Conservation (phyloP, 495 filamentous ascomycete genomes). For the Penicillium arizonense region DNA sequence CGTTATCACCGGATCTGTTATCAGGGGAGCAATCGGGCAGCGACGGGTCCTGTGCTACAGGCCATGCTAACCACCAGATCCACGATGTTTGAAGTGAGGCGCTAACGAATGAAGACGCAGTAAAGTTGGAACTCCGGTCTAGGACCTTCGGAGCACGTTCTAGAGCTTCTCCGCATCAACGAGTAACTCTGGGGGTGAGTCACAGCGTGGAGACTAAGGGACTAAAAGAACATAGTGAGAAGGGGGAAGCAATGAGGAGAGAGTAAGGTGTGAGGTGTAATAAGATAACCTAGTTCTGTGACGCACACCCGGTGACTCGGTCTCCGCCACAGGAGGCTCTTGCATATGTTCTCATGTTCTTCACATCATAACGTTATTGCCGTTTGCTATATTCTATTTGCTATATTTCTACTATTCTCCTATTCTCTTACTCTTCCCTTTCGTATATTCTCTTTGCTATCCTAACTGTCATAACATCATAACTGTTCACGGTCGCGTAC, state of each 20-base stretch:
- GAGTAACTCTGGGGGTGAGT: conserved; percentile 10
- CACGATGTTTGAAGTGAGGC: conserved; percentile 11
- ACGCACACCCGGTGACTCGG: conserved; percentile 36
- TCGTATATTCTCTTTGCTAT: too few species aligned
- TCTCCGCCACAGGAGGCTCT: not conserved
- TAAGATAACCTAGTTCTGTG: conserved; percentile 16
- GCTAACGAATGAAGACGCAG: conserved; percentile 23
- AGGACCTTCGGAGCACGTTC: conserved; percentile 31
- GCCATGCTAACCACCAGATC: conserved; percentile 40
- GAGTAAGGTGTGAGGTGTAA: conserved; percentile 8
- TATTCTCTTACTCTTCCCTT: too few species aligned
- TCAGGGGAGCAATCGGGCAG: conserved; percentile 35
- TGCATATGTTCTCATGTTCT: too few species aligned
- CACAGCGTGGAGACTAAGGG: not conserved
- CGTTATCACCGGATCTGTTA: conserved; percentile 30
- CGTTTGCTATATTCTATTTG: too few species aligned
- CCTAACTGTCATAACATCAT: too few species aligned
- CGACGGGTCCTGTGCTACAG: conserved; percentile 27
- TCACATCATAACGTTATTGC: too few species aligned
- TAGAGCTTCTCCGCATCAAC: conserved; percentile 49
- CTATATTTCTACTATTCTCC: too few species aligned
- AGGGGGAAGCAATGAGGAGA: conserved; percentile 16
- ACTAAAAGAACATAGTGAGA: conserved; percentile 17
- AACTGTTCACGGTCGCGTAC: too few species aligned
- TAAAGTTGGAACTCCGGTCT: conserved; percentile 21